Evolutionary conservation across 805 yeast species (phyloP).

Genomic region (Ogataea methylovora): DNA sequence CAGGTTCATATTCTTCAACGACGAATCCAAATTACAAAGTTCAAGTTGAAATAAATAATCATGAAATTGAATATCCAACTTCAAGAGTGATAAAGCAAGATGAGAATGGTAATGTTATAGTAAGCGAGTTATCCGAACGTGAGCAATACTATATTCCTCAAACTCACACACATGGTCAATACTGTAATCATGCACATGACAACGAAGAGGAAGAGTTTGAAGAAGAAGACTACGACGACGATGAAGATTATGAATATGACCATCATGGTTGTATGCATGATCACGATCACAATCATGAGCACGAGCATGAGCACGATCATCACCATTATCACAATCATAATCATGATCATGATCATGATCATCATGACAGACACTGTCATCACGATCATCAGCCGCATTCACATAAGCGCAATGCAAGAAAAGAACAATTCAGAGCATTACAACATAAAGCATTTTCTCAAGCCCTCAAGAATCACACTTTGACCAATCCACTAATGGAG

Average conservation of each 20-base stretch:
- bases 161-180: slow-evolving; percentile 8
- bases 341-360: slow-evolving; percentile 1
- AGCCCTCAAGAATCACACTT: no score
- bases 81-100: slow-evolving; percentile 66
- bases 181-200: slow-evolving; percentile 7
- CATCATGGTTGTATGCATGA: slow-evolving; percentile 1
- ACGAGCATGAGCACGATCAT: neutral
- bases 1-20: neutral
- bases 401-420: slow-evolving; percentile 3
- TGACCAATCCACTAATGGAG: slow-evolving; percentile 14
- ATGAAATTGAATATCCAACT: slow-evolving; percentile 59
- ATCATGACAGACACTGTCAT: slow-evolving; percentile 9
- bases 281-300: neutral
- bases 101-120: slow-evolving; percentile 66
- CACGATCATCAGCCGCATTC: slow-evolving; percentile 5
- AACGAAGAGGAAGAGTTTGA: slow-evolving; percentile 7
- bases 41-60: slow-evolving; percentile 44
- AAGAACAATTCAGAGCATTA: no score
- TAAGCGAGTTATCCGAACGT: slow-evolving; percentile 39
- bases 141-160: slow-evolving; percentile 10
- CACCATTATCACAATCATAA: slow-evolving; percentile 2
- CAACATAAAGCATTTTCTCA: no score
- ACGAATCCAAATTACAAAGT: slow-evolving; percentile 4
- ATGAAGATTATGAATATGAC: slow-evolving; percentile 9
- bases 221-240: slow-evolving; percentile 11